These are phyloP conservation scores for Colletotrichum sp. DNA, from an alignment of 2,329 filamentous ascomycete species.

Conservation along the genomic window DNA sequence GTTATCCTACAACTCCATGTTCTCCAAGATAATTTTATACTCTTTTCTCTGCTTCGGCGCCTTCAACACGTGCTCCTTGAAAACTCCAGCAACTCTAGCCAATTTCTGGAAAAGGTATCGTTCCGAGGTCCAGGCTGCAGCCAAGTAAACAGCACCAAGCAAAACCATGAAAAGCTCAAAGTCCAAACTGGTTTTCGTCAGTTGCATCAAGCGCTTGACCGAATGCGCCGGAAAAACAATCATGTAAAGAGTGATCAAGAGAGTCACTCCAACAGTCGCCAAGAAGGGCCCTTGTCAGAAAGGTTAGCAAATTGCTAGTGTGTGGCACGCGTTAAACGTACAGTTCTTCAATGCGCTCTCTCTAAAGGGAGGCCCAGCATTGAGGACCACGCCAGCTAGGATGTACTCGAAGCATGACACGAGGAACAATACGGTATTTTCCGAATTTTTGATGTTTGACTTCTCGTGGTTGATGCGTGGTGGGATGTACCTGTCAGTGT, in stretches of 20 bases:
- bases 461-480: constrained; percentile 78
- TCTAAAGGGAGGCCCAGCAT: constrained; percentile 89
- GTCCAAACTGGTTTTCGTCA: constrained; percentile 74
- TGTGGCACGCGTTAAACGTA: constrained; percentile 45
- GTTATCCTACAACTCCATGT: constrained; percentile 47
- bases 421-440: constrained; percentile 91
- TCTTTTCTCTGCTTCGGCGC: constrained; percentile 79
- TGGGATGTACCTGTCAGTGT: constrained; percentile 68
- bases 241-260: constrained; percentile 79
- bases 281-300: constrained; percentile 77
- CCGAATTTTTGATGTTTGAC: constrained; percentile 86
- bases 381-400: constrained; percentile 84
- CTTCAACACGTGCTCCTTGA: constrained; percentile 61
- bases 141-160: constrained; percentile 73
- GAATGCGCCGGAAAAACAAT: constrained; percentile 73
- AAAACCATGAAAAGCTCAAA: constrained; percentile 77
- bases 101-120: constrained; percentile 70
- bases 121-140: constrained; percentile 73
- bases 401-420: constrained; percentile 96
- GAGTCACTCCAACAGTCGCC: constrained; percentile 70
- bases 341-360: constrained; percentile 80
- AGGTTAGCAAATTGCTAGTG: constrained; percentile 9
- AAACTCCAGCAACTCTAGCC: constrained; percentile 68
- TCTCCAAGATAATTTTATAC: constrained; percentile 82
- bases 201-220: constrained; percentile 78